These are phyloP conservation scores for Phytophthora melonis DNA, from an alignment of 352 stramenopile species.

Conservation along the genomic window DNA sequence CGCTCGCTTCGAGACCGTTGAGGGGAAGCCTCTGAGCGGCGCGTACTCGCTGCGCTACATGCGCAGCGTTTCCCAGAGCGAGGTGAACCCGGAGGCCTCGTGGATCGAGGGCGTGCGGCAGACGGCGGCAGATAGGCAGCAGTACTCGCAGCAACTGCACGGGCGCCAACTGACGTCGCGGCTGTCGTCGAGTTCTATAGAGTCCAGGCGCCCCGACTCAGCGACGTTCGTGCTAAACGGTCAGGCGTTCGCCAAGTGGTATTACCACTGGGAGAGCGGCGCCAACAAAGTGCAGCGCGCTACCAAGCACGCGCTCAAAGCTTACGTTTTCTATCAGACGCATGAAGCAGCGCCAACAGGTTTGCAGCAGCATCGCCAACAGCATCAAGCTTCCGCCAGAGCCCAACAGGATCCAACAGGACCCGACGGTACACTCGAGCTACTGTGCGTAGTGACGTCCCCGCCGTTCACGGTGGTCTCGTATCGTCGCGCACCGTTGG, in stretches of 20 bases:
- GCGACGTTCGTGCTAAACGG: conserved; percentile 52
- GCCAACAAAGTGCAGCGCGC: conserved; percentile 69
- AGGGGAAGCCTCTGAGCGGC: conserved; percentile 21
- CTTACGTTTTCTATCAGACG: conserved; percentile 57
- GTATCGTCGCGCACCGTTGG: conserved; percentile 44
- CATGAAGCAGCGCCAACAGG: not conserved
- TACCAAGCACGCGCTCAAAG: conserved; percentile 63
- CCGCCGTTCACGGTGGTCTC: conserved; percentile 56
- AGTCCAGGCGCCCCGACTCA: not conserved
- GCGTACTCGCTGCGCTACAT: conserved; percentile 29
- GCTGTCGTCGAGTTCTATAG: not conserved
- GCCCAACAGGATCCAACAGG: not conserved
- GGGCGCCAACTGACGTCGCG: conserved; percentile 27
- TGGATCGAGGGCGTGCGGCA: conserved; percentile 61
- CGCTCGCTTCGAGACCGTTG: conserved; percentile 45
- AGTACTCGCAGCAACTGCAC: conserved; percentile 30
- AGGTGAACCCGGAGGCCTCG: conserved; percentile 62
- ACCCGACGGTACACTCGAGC: conserved; percentile 23
- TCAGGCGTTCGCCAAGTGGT: conserved; percentile 62
- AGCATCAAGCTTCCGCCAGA: not conserved
- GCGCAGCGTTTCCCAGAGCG: conserved; percentile 54
- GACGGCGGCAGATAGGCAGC: conserved; percentile 19
- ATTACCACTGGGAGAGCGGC: conserved; percentile 71
- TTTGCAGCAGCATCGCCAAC: not conserved
- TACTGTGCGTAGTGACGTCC: conserved; percentile 49